Base-by-base conservation (phyloP, 1,284 basidiomycete species). In the Malassezia obtusa region DNA sequence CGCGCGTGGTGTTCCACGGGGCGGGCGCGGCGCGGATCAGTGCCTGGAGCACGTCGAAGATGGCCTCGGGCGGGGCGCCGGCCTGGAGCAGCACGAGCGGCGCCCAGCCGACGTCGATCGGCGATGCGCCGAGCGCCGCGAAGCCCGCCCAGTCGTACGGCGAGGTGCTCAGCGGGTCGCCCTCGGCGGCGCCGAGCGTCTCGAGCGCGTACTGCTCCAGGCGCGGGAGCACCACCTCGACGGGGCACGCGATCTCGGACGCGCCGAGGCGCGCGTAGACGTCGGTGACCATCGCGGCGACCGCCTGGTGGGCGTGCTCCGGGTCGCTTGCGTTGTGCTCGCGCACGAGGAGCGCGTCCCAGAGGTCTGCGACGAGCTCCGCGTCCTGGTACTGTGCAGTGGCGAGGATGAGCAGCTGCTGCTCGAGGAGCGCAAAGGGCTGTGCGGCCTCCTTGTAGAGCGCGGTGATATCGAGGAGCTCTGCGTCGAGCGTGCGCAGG, bases 341-440 rank as follows among this genome's bases (percentile, higher is more conserved):
- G 62, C 84, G 82, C 43, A 85, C 82, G 55, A 96, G 81, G 58
- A 98, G 83, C 60, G 82, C 82, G 60, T 84, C 83, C 94, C 92
- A 98, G 26, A 91, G 89, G 3, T 85, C 83, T 44, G 81, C 79
- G 8, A 89, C 84, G 26, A 94, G 77, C 48, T 80, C 81, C 54
- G 86, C 83, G 65, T 98, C 89, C 15, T 84, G 83, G 70, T 91
- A 87, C 71, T 92, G 89, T 8, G 94, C 89, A 4, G 92, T 85
- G 69, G 94, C 87, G 54, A 96, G 80, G 70, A 95, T 90, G 32
- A 95, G 79, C 19, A 99, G 79, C 73, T 92, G 89, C 70, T 89
- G 82, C 45, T 84, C 80, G 11, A 86, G 82, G 30, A 96, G 78
- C 62, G 87, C 83, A 62, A 91, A 86, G 1, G 90, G 86, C 49